Evolutionary conservation across 441 rosid genomes (phyloP).

Genomic region (Sinapis alba): DNA sequence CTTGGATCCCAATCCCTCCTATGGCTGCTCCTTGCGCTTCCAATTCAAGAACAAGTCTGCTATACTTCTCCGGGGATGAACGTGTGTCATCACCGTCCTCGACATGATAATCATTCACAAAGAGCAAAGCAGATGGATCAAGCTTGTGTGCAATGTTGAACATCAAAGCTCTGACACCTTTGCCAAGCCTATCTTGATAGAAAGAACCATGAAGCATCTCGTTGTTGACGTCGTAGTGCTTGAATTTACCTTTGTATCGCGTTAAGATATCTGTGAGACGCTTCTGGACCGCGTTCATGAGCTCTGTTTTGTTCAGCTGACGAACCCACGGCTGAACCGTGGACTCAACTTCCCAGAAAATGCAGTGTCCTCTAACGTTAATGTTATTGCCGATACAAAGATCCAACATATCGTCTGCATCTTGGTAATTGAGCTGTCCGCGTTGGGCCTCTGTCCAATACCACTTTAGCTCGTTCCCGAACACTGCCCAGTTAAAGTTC

Average conservation of each 20-base stretch:
- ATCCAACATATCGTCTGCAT: conserved; percentile 86
- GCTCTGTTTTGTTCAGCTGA: conserved; percentile 57
- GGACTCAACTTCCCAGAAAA: conserved; percentile 94
- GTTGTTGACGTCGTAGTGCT: conserved; percentile 91
- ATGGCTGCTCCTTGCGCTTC: conserved; percentile 84
- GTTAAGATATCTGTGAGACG: conserved; percentile 68
- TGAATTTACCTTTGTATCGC: conserved; percentile 80
- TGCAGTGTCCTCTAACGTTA: conserved; percentile 72
- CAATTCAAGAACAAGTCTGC: conserved; percentile 58
- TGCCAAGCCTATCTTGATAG: conserved; percentile 71
- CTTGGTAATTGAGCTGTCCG: conserved; percentile 80
- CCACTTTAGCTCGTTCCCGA: conserved; percentile 95
- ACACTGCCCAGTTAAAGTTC: conserved; percentile 91
- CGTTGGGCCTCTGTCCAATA: conserved; percentile 80
- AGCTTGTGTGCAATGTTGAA: conserved; percentile 75
- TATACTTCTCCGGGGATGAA: conserved; percentile 74
- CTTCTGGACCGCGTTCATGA: conserved; percentile 64
- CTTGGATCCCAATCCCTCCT: conserved; percentile 91
- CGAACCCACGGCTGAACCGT: conserved; percentile 75
- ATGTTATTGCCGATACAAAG: conserved; percentile 61
- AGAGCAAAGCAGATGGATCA: conserved; percentile 74
- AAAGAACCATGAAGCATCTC: conserved; percentile 97
- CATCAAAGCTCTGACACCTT: conserved; percentile 66
- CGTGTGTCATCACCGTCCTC: conserved; percentile 76
- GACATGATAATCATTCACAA: conserved; percentile 87